Base-by-base conservation (phyloP, 805 yeast species). In the Yarrowia keelungensis region DNA sequence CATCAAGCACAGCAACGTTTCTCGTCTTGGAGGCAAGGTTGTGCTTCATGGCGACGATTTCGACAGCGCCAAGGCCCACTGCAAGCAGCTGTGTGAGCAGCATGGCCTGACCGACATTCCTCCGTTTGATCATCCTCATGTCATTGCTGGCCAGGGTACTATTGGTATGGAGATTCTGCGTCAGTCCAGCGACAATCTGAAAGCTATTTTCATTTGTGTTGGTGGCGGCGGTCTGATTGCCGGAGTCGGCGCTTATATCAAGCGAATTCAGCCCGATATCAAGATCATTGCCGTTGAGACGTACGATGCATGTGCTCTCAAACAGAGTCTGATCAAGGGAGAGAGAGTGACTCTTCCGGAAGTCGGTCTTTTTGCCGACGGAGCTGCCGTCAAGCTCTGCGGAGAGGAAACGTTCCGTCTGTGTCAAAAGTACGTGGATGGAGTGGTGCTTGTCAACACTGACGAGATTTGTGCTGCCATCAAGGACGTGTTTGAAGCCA, bases 291-390 rank as follows among this genome's bases (percentile, higher is more conserved):
- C 97, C 71, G 98, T 95, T 36, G 99, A 96, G 78, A 93, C 99
- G 0, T 87, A 82, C 76, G 99, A 95, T 79, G 97, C 99, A 1
- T 94, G 92, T 76, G 97, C 97, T n/a, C 83, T 95, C 81, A 82
- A 87, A 74, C 90, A 87, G 74, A 89, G 97, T 10, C 77, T 92
- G 71, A 76, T 86, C 69, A 76, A 78, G 16, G 84, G 86, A 16
- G 79, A 86, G 69, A 84, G 89, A 72, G 86, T 84, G 12, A 76
- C 81, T 2, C 82, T 96, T 65, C 78, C 82, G 32, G 81, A 83
- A n/a, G 98, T 93, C 3, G 99, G 99, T n/a, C 82, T 90, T 9
- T 95, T 95, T 79, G 99, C 99, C 26, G 99, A 95, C 78, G 99
- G 99, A 77, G 92, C 99, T 11, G 98, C 99, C 10, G 99, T 95